These are phyloP conservation scores for Geoglossum glabrum DNA, from an alignment of 495 filamentous ascomycete genomes.

Conservation along the genomic window DNA sequence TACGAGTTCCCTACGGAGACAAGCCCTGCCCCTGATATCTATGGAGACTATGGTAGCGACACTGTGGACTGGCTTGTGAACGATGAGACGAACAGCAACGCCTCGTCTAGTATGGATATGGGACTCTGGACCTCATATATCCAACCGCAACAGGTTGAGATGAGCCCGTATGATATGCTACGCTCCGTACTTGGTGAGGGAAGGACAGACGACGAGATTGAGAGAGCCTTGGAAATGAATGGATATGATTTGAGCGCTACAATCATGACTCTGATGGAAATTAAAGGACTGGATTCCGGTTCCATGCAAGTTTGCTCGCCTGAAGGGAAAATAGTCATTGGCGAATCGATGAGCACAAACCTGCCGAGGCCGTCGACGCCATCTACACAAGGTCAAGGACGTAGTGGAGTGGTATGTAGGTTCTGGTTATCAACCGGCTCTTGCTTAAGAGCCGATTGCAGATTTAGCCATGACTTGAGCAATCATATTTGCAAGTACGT, in stretches of 20 bases:
- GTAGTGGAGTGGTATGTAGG: slow-evolving; percentile 75
- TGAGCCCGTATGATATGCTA: slow-evolving; percentile 97
- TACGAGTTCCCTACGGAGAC: slow-evolving; percentile 70
- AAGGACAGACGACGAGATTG: slow-evolving; percentile 82
- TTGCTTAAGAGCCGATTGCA: slow-evolving; percentile 85
- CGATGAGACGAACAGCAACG: slow-evolving; percentile 55
- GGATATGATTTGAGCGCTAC: slow-evolving; percentile 85
- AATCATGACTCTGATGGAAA: slow-evolving; percentile 64
- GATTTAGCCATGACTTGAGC: slow-evolving; percentile 90
- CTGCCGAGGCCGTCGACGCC: slow-evolving; percentile 53
- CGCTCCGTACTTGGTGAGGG: slow-evolving; percentile 83
- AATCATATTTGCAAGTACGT: slow-evolving; percentile 97
- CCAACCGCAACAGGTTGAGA: slow-evolving; percentile 58
- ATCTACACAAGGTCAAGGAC: slow-evolving; percentile 38
- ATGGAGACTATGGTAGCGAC: slow-evolving; percentile 80
- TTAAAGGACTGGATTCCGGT: slow-evolving; percentile 10
- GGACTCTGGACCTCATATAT: slow-evolving; percentile 56
- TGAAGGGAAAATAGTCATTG: slow-evolving; percentile 44
- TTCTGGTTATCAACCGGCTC: slow-evolving; percentile 85
- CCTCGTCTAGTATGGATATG: slow-evolving; percentile 56
- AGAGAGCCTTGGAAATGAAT: slow-evolving; percentile 67
- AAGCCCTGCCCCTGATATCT: slow-evolving; percentile 59
- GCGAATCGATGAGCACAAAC: slow-evolving; percentile 72
- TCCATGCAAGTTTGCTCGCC: slow-evolving; percentile 9
- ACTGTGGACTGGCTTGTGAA: slow-evolving; percentile 92